These are phyloP conservation scores for Cenchrus americanus DNA, from an alignment of 176 grass and related monocot genomes.

Conservation along the genomic window DNA sequence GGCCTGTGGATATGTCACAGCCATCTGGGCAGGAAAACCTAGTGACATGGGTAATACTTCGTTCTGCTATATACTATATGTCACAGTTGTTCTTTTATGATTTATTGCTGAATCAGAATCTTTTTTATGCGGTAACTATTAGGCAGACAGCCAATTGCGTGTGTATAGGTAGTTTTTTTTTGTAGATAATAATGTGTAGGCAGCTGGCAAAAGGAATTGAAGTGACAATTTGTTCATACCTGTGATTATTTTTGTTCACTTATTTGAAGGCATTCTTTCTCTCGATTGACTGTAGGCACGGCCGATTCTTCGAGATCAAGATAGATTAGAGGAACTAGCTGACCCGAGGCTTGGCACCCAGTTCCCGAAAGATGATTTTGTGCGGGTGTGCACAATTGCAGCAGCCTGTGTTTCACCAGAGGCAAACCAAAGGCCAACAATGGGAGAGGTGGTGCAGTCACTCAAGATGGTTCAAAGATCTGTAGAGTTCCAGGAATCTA, in stretches of 20 bases:
- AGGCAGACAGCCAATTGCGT: not conserved
- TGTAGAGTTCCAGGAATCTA: slow-evolving; percentile 66
- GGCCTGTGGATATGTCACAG: slow-evolving; percentile 94
- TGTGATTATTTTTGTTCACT: not conserved
- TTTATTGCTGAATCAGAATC: not conserved
- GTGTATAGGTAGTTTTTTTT: not conserved
- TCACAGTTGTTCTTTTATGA: slow-evolving; percentile 11
- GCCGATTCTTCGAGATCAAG: slow-evolving; percentile 88
- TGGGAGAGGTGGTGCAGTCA: slow-evolving; percentile 99
- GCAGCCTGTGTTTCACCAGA: slow-evolving; percentile 95
- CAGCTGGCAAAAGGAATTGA: not conserved
- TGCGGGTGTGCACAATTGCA: slow-evolving; percentile 89
- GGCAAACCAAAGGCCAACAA: slow-evolving; percentile 92
- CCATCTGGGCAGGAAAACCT: slow-evolving; percentile 96
- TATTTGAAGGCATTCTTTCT: not conserved
- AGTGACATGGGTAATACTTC: slow-evolving; percentile 87
- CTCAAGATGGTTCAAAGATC: slow-evolving; percentile 98
- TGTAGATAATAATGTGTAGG: not conserved
- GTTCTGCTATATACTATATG: slow-evolving; percentile 33
- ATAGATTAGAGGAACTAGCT: slow-evolving; percentile 82
- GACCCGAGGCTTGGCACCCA: slow-evolving; percentile 71
- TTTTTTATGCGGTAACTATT: not conserved
- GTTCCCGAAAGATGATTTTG: slow-evolving; percentile 92
- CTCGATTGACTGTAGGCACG: slow-evolving; percentile 58
- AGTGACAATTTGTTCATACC: not conserved